These are phyloP conservation scores for Elymus sibiricus DNA, from an alignment of 176 grass and related monocot species.

Conservation along the genomic window DNA sequence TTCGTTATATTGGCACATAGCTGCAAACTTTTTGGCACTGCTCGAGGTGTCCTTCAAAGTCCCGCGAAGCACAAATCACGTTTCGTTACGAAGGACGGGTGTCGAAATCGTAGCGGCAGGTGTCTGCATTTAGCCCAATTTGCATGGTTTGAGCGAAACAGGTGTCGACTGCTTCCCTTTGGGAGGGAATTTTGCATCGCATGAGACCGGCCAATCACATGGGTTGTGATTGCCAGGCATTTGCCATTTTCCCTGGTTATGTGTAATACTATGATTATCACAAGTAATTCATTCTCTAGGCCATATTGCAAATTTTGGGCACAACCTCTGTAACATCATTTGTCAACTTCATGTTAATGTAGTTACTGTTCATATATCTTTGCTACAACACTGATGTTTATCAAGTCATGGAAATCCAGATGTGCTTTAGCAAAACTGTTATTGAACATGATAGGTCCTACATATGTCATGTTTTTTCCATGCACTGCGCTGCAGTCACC, in stretches of 20 bases:
- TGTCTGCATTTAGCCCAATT: neutral
- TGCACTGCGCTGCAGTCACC: conserved; percentile 2
- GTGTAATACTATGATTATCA: neutral
- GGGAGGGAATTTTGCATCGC: neutral
- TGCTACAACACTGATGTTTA: neutral
- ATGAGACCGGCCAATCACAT: conserved; percentile 26
- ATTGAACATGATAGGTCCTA: neutral
- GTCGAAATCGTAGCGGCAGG: conserved; percentile 15
- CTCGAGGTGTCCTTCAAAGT: conserved; percentile 41
- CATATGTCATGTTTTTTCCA: neutral
- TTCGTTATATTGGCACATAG: neutral
- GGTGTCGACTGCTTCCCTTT: conserved; percentile 39
- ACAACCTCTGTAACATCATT: neutral
- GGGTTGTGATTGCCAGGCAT: conserved; percentile 26
- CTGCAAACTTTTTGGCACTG: neutral
- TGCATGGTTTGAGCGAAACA: conserved; percentile 9
- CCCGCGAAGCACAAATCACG: neutral
- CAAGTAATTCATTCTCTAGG: neutral
- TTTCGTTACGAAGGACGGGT: conserved; percentile 11
- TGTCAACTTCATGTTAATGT: neutral
- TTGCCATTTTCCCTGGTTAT: neutral
- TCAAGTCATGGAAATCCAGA: neutral
- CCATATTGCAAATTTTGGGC: neutral
- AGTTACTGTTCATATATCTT: neutral
- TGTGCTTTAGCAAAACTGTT: neutral